These are phyloP conservation scores for Microstroma glucosiphilum DNA, from an alignment of 1,284 basidiomycete species.

Conservation along the genomic window DNA sequence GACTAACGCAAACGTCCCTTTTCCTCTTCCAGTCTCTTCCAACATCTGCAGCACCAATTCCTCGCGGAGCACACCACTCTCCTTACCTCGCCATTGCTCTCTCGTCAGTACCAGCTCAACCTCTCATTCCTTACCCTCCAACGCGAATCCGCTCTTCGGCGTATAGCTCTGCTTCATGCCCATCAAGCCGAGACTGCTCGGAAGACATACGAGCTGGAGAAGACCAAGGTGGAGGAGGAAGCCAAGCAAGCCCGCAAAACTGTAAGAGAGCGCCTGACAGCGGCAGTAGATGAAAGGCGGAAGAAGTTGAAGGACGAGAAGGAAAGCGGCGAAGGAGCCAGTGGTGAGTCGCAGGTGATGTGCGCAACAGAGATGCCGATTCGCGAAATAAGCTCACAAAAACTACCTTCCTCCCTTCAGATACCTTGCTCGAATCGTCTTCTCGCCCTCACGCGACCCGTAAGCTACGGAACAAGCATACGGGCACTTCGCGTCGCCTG, in stretches of 20 bases:
- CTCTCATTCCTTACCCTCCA: conserved; percentile 33
- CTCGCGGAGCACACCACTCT: conserved; percentile 37
- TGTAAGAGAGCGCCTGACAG: conserved; percentile 43
- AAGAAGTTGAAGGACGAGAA: conserved; percentile 42
- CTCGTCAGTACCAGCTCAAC: conserved; percentile 41
- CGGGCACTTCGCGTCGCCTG: conserved; percentile 7
- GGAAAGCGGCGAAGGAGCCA: conserved; percentile 44
- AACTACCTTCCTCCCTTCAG: conserved; percentile 8
- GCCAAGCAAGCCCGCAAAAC: conserved; percentile 13
- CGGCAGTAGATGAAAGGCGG: conserved; percentile 44
- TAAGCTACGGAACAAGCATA: conserved; percentile 47
- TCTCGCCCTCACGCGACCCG: conserved; percentile 46
- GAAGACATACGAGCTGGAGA: conserved; percentile 14
- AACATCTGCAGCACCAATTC: conserved; percentile 39
- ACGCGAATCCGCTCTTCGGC: conserved; percentile 37
- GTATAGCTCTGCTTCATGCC: conserved; percentile 38
- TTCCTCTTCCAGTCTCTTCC: conserved; percentile 23
- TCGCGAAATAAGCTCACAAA: not conserved
- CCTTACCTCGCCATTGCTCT: conserved; percentile 33
- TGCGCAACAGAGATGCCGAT: not conserved
- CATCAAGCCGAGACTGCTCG: conserved; percentile 42
- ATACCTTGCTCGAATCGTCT: conserved; percentile 35
- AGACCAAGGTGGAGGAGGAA: conserved; percentile 16
- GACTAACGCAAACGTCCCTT: not conserved
- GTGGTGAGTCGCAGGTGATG: conserved; percentile 16